Percentiles rank a stretch among this genome's conserved stretches.
These are phyloP conservation scores for Leccinum variicolor DNA, from an alignment of 768 basidiomycete species.

Conservation along the genomic window DNA sequence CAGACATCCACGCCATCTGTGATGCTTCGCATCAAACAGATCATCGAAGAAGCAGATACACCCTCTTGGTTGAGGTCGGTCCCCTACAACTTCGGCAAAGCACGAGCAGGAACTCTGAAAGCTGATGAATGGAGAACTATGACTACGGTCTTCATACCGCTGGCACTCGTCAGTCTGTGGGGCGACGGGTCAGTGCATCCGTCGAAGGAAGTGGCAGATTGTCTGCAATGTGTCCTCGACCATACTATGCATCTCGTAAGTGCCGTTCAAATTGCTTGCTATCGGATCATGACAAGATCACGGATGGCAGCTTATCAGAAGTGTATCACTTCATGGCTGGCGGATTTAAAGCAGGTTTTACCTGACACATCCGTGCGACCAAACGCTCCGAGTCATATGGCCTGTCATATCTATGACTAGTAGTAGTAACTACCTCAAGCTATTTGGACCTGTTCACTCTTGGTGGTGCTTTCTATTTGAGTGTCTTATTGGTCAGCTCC, in stretches of 20 bases:
- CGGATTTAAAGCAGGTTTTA: conserved; percentile 17
- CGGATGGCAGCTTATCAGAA: conserved; percentile 11
- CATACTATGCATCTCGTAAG: conserved; percentile 30
- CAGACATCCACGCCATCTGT: no score
- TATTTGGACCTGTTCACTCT: conserved; percentile 35
- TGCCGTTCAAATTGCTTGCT: conserved; percentile 20
- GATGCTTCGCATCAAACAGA: no score
- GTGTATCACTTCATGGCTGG: conserved; percentile 15
- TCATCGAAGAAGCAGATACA: no score
- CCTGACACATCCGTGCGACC: conserved; percentile 11
- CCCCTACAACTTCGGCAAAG: conserved; percentile 13
- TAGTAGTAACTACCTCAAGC: conserved; percentile 31
- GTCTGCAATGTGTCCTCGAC: conserved; percentile 12
- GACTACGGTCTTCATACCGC: neutral
- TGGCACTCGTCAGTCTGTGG: no score
- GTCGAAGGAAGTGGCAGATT: neutral
- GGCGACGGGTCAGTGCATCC: neutral
- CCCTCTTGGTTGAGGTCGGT: neutral
- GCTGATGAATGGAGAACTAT: conserved; percentile 15
- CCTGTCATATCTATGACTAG: conserved; percentile 29
- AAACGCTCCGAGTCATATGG: conserved; percentile 33
- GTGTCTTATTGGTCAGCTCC: conserved; percentile 34
- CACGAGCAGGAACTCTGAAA: conserved; percentile 11
- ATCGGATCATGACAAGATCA: conserved; percentile 4
- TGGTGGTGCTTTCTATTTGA: conserved; percentile 43